phyloP scores from a whole-genome alignment of 768 basidiomycete species.

The Suillus clintonianus region DNA sequence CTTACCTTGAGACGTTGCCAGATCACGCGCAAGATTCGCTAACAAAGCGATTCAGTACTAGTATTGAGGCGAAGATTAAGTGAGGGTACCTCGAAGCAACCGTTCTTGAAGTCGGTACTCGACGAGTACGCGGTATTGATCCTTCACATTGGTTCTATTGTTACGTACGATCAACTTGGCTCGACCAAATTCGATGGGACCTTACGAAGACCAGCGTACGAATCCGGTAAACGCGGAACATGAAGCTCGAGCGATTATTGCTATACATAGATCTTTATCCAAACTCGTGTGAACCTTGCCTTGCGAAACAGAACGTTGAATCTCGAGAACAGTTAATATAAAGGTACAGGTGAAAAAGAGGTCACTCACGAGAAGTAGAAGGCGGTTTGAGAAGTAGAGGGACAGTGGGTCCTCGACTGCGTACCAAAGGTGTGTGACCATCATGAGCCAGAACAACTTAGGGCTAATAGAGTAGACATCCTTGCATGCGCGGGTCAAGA shows the following conservation, averaged over 20 bases:
- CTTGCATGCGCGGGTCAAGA: constrained; percentile 16
- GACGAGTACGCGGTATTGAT: constrained; percentile 17
- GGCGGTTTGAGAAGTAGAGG: constrained; percentile 23
- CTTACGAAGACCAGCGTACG: constrained; percentile 22
- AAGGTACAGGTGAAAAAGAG: not conserved
- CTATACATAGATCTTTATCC: constrained; percentile 11
- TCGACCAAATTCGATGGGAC: not conserved
- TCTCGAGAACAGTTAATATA: constrained; percentile 3
- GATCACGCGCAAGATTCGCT: constrained; percentile 21
- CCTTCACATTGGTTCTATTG: constrained; percentile 5
- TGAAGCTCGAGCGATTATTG: constrained; percentile 11
- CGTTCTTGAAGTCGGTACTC: constrained; percentile 21
- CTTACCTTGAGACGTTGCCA: constrained; percentile 24
- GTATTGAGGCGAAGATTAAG: not conserved
- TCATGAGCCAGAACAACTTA: constrained; percentile 11
- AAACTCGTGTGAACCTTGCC: not conserved
- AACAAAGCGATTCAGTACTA: not conserved
- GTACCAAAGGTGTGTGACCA: constrained; percentile 17
- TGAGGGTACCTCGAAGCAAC: constrained; percentile 18
- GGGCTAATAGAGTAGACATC: constrained; percentile 28
- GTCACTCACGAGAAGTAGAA: constrained; percentile 21
- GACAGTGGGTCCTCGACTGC: constrained; percentile 19
- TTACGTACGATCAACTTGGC: not conserved
- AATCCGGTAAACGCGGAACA: constrained; percentile 19
- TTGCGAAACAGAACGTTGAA: constrained; percentile 18